Percentiles rank a stretch among this genome's conserved stretches.
Conservation (phyloP, 495 filamentous ascomycete genomes). For the Xylaria intraflava region DNA sequence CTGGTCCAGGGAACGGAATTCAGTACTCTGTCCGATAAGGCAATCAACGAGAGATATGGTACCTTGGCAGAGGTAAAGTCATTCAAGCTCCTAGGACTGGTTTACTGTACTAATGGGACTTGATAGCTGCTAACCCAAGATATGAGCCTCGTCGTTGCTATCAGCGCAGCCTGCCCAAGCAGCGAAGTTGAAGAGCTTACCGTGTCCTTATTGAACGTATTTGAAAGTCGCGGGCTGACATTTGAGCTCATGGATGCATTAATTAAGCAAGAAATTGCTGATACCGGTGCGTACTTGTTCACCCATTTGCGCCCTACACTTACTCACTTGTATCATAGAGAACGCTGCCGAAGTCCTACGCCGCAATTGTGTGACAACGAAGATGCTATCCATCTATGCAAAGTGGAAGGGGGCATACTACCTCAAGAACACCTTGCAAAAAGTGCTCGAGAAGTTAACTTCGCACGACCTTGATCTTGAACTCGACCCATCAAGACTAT, state of each 20-base stretch:
- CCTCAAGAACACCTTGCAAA: conserved; percentile 55
- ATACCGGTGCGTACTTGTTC: conserved; percentile 51
- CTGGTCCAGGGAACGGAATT: conserved; percentile 62
- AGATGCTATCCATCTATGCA: conserved; percentile 61
- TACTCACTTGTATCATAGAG: conserved; percentile 30
- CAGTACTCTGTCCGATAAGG: conserved; percentile 55
- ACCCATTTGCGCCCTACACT: no score
- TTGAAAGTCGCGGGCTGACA: conserved; percentile 53
- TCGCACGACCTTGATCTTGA: conserved; percentile 58
- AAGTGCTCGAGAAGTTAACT: conserved; percentile 53
- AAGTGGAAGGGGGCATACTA: conserved; percentile 61
- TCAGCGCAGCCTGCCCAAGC: conserved; percentile 57
- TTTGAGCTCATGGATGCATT: conserved; percentile 56
- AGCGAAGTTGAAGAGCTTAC: conserved; percentile 60
- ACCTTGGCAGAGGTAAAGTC: conserved; percentile 47
- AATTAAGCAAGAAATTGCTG: conserved; percentile 59
- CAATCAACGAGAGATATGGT: conserved; percentile 60
- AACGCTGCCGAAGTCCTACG: conserved; percentile 58
- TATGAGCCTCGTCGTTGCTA: conserved; percentile 51
- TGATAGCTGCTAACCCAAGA: conserved; percentile 52
- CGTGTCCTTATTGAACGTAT: conserved; percentile 59
- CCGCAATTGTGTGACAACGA: conserved; percentile 59
- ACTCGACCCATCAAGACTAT: conserved; percentile 53
- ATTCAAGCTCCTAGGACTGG: background rate
- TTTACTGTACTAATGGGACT: background rate